Evolutionary conservation across 371 early-diverging fungal species (phyloP).

Genomic region (Nematocida minor): DNA sequence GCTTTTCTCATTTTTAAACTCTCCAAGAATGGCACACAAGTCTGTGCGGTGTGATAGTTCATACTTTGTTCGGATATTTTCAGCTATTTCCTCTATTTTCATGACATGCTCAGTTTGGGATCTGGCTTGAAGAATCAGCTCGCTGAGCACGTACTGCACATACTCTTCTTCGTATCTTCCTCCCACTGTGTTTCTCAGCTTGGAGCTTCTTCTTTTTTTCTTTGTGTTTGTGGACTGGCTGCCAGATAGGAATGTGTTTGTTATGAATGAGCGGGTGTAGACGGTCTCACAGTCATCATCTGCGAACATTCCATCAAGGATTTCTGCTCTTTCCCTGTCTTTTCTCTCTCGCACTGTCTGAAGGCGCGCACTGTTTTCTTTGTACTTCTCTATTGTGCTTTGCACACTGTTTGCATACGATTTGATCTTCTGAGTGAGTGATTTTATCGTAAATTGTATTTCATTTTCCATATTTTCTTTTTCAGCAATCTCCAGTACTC

Average conservation of each 20-base stretch:
- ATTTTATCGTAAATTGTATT: too few species aligned
- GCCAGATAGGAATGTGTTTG: slow-evolving; percentile 27
- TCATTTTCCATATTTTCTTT: not conserved
- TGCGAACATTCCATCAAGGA: slow-evolving; percentile 6
- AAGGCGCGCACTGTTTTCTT: not conserved
- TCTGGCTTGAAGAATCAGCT: slow-evolving; percentile 15
- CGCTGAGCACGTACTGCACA: slow-evolving; percentile 48
- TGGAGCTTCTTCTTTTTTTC: slow-evolving; percentile 45
- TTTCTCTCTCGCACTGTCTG: slow-evolving; percentile 33
- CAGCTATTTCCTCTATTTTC: not conserved
- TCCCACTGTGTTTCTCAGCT: slow-evolving; percentile 46
- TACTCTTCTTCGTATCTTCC: slow-evolving; percentile 52
- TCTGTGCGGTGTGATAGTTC: not conserved
- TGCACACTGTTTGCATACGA: not conserved
- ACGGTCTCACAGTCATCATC: slow-evolving; percentile 22
- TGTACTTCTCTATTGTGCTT: not conserved
- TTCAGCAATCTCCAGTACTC: not conserved
- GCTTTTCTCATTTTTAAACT: not conserved
- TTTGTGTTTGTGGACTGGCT: not conserved
- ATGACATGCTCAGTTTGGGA: not conserved
- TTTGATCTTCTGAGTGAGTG: not conserved
- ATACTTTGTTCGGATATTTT: not conserved
- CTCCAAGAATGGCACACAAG: not conserved
- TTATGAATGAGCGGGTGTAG: slow-evolving; percentile 38
- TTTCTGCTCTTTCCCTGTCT: slow-evolving; percentile 45